Base-by-base conservation (phyloP, 2,329 filamentous ascomycete species). In the Apiospora sp. region DNA sequence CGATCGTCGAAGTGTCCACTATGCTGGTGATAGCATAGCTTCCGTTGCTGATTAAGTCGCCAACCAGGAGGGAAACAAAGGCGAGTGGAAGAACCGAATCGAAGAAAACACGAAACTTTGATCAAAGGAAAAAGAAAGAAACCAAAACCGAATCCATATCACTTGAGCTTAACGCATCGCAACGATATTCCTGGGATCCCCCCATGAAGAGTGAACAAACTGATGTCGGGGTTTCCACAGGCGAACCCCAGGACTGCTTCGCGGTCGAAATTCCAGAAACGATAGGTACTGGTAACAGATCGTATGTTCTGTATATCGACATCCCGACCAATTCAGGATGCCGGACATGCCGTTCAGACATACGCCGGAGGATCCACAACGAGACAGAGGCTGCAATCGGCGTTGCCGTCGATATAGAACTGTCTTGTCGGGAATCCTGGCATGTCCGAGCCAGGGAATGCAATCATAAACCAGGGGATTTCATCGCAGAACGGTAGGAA, bases 301-400 rank as follows among this genome's bases (percentile, higher is more conserved):
- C 37, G 22, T 68, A 19, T 44, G 43, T 76, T 76, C 75, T 76
- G 76, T 68, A 70, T 70, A 64, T 73, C 80, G 80, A 80, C 78
- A 81, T 78, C 71, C 79, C 77, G 73, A 75, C 69, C 58, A 27
- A 61, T 68, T 75, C 77, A 77, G 77, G 77, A 78, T 80, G 82
- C 79, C 81, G 82, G 82, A 76, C 79, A 77, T 83, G 82, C 83
- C 83, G 81, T 84, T 84, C 82, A 79, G 76, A 81, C 79, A 78
- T 58, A 43, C 46, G 64, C 67, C 67, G 7, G 30, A 30, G 43
- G 19, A 27, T 46, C 67, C 67, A 68, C 34, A 69, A 68, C 27
- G 27, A 37, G 67, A 41, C 68, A 48, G 16, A 44, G 30, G 22
- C 22, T 58, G 48, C 43, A 7, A 41, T 41, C 58, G 19, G 34